Evolutionary conservation across 495 filamentous ascomycete genomes (phyloP).

Genomic region (Xylaria castorea): DNA sequence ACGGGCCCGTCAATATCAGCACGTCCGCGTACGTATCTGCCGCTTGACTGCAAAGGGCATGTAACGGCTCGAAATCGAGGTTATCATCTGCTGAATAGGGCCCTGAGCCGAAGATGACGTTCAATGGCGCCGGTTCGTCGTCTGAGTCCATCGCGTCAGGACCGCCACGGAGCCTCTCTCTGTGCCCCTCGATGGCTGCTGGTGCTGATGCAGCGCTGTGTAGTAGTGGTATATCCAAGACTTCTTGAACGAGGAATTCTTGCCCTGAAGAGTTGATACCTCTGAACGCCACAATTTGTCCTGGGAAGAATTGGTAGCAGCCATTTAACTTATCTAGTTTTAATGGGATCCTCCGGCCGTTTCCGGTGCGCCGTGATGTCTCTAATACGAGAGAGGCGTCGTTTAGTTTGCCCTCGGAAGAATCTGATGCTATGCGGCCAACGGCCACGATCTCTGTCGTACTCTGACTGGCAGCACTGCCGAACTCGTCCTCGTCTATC

Average conservation of each 20-base stretch:
- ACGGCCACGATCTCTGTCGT: slow-evolving; percentile 88
- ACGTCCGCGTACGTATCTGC: slow-evolving; percentile 76
- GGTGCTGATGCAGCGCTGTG: slow-evolving; percentile 70
- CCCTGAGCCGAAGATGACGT: slow-evolving; percentile 77
- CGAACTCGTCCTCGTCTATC: slow-evolving; percentile 82
- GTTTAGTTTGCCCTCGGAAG: slow-evolving; percentile 82
- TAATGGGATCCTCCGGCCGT: slow-evolving; percentile 79
- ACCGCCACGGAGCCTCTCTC: slow-evolving; percentile 66
- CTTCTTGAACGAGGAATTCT: slow-evolving; percentile 79
- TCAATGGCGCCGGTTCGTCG: slow-evolving; percentile 67
- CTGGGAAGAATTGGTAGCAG: slow-evolving; percentile 85
- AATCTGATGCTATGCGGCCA: slow-evolving; percentile 88
- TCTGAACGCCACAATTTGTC: slow-evolving; percentile 85
- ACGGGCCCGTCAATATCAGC: slow-evolving; percentile 84
- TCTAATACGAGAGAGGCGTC: slow-evolving; percentile 84
- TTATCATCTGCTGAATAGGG: slow-evolving; percentile 93
- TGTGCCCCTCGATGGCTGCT: slow-evolving; percentile 64
- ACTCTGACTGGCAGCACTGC: slow-evolving; percentile 81
- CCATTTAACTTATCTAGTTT: slow-evolving; percentile 71
- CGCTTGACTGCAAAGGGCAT: slow-evolving; percentile 79
- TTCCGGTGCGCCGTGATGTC: slow-evolving; percentile 83
- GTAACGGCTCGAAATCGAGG: slow-evolving; percentile 84
- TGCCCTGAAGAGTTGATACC: slow-evolving; percentile 88
- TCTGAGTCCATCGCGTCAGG: slow-evolving; percentile 65
- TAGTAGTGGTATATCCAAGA: slow-evolving; percentile 75